Base-by-base conservation (phyloP, 2,329 filamentous ascomycete genomes). In the Aplosporella prunicola region DNA sequence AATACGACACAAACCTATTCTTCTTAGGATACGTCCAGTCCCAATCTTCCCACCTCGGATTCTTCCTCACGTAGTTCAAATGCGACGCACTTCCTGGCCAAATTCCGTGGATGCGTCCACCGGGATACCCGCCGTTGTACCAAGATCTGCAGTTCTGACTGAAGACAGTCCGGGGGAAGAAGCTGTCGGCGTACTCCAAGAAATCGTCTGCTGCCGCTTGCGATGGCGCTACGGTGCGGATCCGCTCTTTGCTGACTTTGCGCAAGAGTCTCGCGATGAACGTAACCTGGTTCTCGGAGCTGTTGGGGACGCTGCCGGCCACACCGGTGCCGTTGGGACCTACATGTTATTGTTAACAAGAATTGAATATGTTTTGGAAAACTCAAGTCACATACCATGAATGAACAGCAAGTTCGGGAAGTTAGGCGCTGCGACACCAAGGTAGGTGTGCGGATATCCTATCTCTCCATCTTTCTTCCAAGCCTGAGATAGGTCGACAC, bases 11-110 rank as follows among this genome's bases (percentile, higher is more conserved):
- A 45, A 80, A 76, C 6, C 74, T 53, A 48, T 73, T 72, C 6
- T 57, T 60, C 43, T 11, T 31, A 58, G 0, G 52, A 52, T 27
- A 66, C 3, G 62, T 64, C 48, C 71, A 76, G 41, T 73, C 69
- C 57, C 62, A 76, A 45, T 77, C 73, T 48, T 77, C 73, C 71
- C 72, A 76, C 5, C 72, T 55, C 1, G 72, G 72, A 28, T 71
- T 66, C n/a, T 52, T 60, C 16, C 75, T 63, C 6, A 80, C 64
- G 10, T 73, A 66, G 2, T 76, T 77, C 20, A 76, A 60, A 47
- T 81, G 76, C 0, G 71, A 64, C 1, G 77, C 78, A 45, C 75
- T 80, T 0, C 80, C 80, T 0, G 80, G 81, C 72, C 80, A 86
- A 5, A 82, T 51, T 0, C 78, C 80, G 44, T 82, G 76, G 16